Evolutionary conservation across 2,329 filamentous ascomycete genomes (phyloP), one percentile per base, ranked within the genome.

Genomic region (Coniochaeta hoffmannii): DNA sequence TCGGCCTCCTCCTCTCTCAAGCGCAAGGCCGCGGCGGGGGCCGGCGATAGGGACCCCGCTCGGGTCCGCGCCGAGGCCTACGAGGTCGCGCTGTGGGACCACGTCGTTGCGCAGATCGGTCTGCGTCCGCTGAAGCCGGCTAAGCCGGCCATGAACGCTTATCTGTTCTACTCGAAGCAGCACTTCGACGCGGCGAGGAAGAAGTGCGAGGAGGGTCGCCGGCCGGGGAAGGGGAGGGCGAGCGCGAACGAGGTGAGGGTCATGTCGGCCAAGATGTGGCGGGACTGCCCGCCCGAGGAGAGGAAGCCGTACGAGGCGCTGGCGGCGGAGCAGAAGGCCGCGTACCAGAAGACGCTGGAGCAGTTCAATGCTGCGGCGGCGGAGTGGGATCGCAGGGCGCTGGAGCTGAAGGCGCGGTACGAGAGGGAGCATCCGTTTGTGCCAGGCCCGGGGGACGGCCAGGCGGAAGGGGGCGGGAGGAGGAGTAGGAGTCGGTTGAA

Each of bases 251-350:
- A 96, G 65, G 88, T 97, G 55, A 88, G 94, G 32, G 82, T 86
- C 53, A 90, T 91, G 68, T 83, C 94, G 10, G 92, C 92, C 28
- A 87, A 88, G 66, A 92, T 94, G 86, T 99, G 94, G 94, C 89
- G 88, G 62, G 87, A 89, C 52, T 85, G 89, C 0, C 72, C 78
- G 1, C 77, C 83, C 6, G 88, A 88, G 46, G 80, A 85, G 62
- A 89, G 87, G 65, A 79, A 81, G 66, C 92, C 91, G 1, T 97
- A 89, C 65, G 80, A 92, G 51, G 86, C 90, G 28, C 80, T 86
- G 67, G 89, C 88, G 4, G 79, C 85, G 55, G 78, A 79, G 53
- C 87, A 90, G 61, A 92, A 92, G 67, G 76, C 79, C 56, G 76
- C 72, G 1, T 88, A 91, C 61, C 75, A 75, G 28, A 75, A 77